Conservation (phyloP, 805 yeast species). For the Teunomyces stri region DNA sequence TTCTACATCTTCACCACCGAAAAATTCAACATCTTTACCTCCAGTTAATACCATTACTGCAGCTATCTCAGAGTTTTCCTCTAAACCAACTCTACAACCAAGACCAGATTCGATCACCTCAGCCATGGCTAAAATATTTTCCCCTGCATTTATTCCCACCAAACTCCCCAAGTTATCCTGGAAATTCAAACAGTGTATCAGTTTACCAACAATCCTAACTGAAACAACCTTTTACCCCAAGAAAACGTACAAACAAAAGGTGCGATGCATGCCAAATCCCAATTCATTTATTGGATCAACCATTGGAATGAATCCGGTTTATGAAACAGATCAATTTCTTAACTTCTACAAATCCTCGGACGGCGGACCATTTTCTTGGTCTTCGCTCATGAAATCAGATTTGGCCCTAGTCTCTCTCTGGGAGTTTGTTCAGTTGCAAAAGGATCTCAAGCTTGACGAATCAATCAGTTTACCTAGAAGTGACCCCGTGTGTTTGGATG, state of each 20-base stretch:
- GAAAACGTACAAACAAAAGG: neutral
- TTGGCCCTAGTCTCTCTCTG: conserved; percentile 4
- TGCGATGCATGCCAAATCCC: neutral
- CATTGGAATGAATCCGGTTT: neutral
- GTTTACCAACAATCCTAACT: neutral
- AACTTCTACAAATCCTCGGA: conserved; percentile 3
- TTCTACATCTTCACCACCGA: neutral
- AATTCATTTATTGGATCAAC: neutral
- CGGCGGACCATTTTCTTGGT: conserved; percentile 6
- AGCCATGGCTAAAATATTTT: neutral
- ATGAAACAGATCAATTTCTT: neutral
- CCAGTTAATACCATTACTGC: conserved; percentile 1
- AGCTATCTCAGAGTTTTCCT: neutral
- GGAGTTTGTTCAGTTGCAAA: conserved; percentile 4
- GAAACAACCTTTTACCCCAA: neutral
- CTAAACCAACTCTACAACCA: neutral
- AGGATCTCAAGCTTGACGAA: conserved; percentile 3
- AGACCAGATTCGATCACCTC: neutral
- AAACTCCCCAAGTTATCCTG: neutral
- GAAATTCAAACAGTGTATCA: conserved; percentile 1
- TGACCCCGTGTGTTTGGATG: conserved; percentile 2
- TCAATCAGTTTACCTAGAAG: conserved; percentile 1
- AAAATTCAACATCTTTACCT: neutral
- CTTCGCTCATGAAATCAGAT: conserved; percentile 6
- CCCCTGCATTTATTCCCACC: neutral